These are phyloP conservation scores for Daldinia bambusicola DNA, from an alignment of 495 filamentous ascomycete genomes.

Conservation along the genomic window DNA sequence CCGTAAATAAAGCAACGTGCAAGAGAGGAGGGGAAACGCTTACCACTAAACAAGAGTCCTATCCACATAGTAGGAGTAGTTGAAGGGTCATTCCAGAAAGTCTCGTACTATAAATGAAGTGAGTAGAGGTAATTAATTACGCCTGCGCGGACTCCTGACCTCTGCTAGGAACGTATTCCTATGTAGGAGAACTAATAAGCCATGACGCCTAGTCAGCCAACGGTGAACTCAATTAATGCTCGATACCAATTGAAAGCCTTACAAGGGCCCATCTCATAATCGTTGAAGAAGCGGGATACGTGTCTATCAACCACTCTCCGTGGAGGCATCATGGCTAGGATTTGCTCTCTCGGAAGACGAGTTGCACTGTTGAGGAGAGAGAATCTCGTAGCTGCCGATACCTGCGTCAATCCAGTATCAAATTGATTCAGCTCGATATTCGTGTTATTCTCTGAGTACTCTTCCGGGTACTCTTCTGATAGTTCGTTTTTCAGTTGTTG, in stretches of 20 bases:
- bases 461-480: background rate
- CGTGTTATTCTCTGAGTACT: background rate
- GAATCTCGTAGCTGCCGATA: background rate
- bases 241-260: background rate
- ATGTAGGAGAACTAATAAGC: background rate
- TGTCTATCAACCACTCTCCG: slow-evolving; percentile 11
- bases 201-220: background rate
- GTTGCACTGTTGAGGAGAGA: slow-evolving; percentile 7
- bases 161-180: background rate
- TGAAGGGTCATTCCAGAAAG: background rate
- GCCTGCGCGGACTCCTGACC: background rate
- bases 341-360: slow-evolving; percentile 7
- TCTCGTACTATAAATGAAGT: background rate
- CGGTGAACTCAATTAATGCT: background rate
- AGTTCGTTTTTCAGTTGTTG: background rate
- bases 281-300: slow-evolving; percentile 2
- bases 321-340: slow-evolving; percentile 5
- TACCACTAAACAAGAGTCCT: slow-evolving; percentile 5
- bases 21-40: background rate
- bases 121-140: background rate
- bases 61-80: slow-evolving; percentile 4
- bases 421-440: background rate
- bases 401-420: background rate
- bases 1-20: background rate
- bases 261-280: slow-evolving; percentile 6